These are phyloP conservation scores for Linum tenue DNA, from an alignment of 345 rosid species.

Conservation along the genomic window DNA sequence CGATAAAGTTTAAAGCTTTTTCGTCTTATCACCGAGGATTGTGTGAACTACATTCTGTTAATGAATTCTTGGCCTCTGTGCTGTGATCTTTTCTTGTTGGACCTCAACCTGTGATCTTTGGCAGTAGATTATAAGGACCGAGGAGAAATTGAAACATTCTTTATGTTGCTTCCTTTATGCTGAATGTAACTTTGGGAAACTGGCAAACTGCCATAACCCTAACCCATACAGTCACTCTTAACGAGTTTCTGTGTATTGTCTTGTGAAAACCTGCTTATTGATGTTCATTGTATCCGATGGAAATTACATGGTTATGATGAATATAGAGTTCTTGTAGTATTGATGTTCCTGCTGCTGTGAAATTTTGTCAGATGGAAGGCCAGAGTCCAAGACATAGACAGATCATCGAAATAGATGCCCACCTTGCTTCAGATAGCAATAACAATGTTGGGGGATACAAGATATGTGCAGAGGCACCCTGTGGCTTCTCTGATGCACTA, in stretches of 20 bases:
- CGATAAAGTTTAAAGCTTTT: too few species aligned
- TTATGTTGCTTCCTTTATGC: neutral
- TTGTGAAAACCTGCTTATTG: neutral
- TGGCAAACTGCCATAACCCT: neutral
- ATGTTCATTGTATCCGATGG: neutral
- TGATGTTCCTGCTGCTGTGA: neutral
- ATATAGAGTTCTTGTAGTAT: neutral
- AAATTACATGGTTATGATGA: neutral
- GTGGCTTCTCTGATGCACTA: constrained; percentile 20
- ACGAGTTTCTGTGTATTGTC: neutral
- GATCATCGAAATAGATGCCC: constrained; percentile 7
- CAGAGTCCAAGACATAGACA: constrained; percentile 9
- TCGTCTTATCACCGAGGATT: too few species aligned
- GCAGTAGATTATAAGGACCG: neutral
- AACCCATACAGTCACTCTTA: neutral
- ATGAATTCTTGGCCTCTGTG: neutral
- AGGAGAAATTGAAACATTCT: neutral
- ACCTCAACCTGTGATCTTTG: neutral
- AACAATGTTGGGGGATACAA: constrained; percentile 4
- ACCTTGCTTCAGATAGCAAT: constrained; percentile 7
- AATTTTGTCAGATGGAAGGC: constrained; percentile 15
- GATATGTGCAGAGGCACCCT: constrained; percentile 21
- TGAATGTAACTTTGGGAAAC: neutral
- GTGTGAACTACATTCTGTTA: too few species aligned
- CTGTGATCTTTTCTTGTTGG: neutral